Base-by-base conservation (phyloP, 805 yeast species). In the Clavispora fructus region DNA sequence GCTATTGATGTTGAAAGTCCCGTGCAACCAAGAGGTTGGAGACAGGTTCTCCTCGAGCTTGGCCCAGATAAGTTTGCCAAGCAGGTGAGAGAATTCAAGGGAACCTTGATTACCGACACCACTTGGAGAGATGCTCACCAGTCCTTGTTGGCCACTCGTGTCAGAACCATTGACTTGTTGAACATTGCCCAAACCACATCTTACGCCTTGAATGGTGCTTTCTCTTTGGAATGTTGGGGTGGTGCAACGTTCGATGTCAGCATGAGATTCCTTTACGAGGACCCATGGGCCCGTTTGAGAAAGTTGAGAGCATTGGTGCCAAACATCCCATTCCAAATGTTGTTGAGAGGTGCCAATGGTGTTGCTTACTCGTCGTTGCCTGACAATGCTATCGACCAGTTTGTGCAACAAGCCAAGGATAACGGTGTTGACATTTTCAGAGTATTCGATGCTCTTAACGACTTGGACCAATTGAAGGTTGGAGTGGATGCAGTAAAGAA, bases 121-220 rank as follows among this genome's bases (percentile, higher is more conserved):
- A 94, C 99, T 9, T 94, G 99, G 99, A 89, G 99, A 82, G 99
- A 94, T 70, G 99, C 99, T 32, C 99, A 94, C 72, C 99, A 94
- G 77, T 91, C 97, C 23, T 73, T 94, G 58, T 77, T 94, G 62
- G 99, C 99, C 9, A 94, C 99, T 37, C 86, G 99, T 71, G 95
- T 94, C 33, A 83, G 99, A 72, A 94, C 99, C 23, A 79, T 87
- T 57, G 99, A 94, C 69, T 74, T 94, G 61, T 73, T 85, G 43
- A 86, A 90, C 57, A 88, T 94, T 73, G 99, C 99, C 19, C 91
- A 90, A 49, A 81, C 95, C 47, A 94, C 99, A 29, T 87, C 97
- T 3, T 84, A 86, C 62, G 98, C 96, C 17, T 72, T 90, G 58
- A 69, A 84, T 54, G 91, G 92, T 53, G 95, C 96, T 4, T 94